Evolutionary conservation across 1,284 basidiomycete species (phyloP).

Genomic region (Cystobasidium sp.): DNA sequence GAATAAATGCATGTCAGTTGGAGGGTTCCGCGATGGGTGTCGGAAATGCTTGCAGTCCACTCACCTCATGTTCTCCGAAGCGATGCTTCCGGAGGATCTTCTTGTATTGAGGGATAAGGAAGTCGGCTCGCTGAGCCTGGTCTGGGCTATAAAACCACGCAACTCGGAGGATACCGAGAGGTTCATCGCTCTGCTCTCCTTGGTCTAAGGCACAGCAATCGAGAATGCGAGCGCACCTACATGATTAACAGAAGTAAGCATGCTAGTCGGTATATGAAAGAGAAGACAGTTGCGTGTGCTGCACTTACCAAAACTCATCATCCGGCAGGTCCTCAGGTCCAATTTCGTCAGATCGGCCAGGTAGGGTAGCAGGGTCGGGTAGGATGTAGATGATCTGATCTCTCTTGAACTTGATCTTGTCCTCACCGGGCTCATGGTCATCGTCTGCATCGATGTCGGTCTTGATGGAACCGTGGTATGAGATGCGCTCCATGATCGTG

Average conservation of each 20-base stretch:
- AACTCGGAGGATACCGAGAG: slow-evolving; percentile 24
- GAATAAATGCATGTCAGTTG: not conserved
- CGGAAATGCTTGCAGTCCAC: not conserved
- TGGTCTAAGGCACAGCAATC: slow-evolving; percentile 39
- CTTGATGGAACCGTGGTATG: slow-evolving; percentile 30
- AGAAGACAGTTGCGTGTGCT: too few species aligned
- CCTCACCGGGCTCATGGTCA: slow-evolving; percentile 10
- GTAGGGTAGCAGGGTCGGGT: slow-evolving; percentile 26
- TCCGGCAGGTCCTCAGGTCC: slow-evolving; percentile 27
- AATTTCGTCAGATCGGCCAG: slow-evolving; percentile 21
- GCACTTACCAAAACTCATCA: slow-evolving; percentile 25
- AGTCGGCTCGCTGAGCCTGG: not conserved
- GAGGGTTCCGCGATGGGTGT: not conserved
- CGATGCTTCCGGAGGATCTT: slow-evolving; percentile 9
- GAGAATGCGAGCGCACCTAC: slow-evolving; percentile 23
- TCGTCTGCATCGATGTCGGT: slow-evolving; percentile 14
- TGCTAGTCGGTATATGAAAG: not conserved
- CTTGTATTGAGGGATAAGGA: slow-evolving; percentile 6
- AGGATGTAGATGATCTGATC: slow-evolving; percentile 38
- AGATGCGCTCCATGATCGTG: slow-evolving; percentile 9
- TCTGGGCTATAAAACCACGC: slow-evolving; percentile 37
- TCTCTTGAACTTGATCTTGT: slow-evolving; percentile 17
- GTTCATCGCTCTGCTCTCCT: not conserved
- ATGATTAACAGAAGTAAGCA: not conserved
- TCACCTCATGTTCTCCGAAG: slow-evolving; percentile 27